Evolutionary conservation across 495 filamentous ascomycete species (phyloP).

Genomic region (Bryoglossum gracile): DNA sequence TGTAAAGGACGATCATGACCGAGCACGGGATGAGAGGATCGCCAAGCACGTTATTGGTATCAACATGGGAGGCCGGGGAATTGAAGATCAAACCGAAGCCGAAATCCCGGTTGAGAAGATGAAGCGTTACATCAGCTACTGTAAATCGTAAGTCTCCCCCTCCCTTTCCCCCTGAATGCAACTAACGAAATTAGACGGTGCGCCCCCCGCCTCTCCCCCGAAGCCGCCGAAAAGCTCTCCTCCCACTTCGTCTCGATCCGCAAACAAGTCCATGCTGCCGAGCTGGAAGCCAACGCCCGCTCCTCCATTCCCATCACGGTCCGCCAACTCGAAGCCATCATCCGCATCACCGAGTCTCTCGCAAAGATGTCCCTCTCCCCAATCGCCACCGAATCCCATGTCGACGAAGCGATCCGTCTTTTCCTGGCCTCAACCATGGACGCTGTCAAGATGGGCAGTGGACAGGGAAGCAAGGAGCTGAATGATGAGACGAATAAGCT

Average conservation of each 20-base stretch:
- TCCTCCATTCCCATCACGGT: conserved; percentile 96
- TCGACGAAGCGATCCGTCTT: conserved; percentile 95
- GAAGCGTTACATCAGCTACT: conserved; percentile 97
- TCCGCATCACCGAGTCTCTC: conserved; percentile 93
- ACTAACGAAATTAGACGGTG: conserved; percentile 53
- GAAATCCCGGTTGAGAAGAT: conserved; percentile 94
- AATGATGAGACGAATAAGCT: conserved; percentile 83
- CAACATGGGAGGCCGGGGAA: conserved; percentile 84
- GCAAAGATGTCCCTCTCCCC: conserved; percentile 84
- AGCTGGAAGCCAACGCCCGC: conserved; percentile 77
- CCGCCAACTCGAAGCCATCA: conserved; percentile 92
- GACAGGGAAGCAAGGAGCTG: conserved; percentile 74
- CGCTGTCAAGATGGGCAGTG: conserved; percentile 82
- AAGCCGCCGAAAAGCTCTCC: conserved; percentile 93
- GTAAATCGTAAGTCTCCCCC: conserved; percentile 65
- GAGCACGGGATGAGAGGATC: conserved; percentile 83
- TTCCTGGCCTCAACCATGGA: conserved; percentile 99
- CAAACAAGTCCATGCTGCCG: conserved; percentile 84
- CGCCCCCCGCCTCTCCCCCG: conserved; percentile 83
- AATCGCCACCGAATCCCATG: conserved; percentile 81
- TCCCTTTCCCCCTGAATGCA: background rate
- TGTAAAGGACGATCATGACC: conserved; percentile 90
- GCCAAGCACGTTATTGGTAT: conserved; percentile 97
- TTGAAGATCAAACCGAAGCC: conserved; percentile 75
- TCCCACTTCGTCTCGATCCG: conserved; percentile 97